Conservation (phyloP, 2,329 filamentous ascomycete species). For the Monosporascus sp. region DNA sequence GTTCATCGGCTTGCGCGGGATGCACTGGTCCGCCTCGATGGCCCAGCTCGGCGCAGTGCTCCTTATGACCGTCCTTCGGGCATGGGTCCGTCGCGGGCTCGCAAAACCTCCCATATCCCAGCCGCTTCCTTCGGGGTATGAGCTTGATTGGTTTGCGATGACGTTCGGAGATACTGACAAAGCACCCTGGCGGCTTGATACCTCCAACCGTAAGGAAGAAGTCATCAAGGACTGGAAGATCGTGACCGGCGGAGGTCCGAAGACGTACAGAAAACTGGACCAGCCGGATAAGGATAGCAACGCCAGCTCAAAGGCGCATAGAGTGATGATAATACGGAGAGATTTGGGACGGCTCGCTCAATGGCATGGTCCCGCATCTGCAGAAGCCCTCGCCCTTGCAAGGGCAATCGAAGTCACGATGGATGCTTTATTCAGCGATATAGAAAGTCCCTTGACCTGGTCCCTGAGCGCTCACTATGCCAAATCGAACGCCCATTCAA, state of each 20-base stretch:
- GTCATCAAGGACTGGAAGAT: not conserved
- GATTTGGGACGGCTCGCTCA: conserved; percentile 14
- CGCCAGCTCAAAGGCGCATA: conserved; percentile 3
- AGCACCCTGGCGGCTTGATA: conserved; percentile 3
- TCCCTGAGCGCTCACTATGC: not conserved
- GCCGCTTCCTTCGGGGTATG: conserved; percentile 8
- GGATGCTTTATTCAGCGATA: conserved; percentile 9
- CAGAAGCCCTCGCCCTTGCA: conserved; percentile 6
- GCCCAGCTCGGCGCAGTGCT: conserved; percentile 18
- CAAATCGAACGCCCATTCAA: not conserved
- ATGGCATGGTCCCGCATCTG: conserved; percentile 15
- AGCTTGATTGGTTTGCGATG: conserved; percentile 24
- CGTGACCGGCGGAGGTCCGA: not conserved
- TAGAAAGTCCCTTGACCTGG: not conserved
- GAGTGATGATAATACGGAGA: conserved; percentile 10
- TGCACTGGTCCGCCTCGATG: conserved; percentile 23
- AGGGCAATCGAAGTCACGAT: conserved; percentile 16
- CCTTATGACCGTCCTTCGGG: conserved; percentile 20
- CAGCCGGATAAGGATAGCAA: not conserved
- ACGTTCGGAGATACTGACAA: conserved; percentile 4
- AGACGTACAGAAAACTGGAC: not conserved
- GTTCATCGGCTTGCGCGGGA: conserved; percentile 21
- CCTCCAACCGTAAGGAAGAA: not conserved
- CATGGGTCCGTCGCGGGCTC: conserved; percentile 18
- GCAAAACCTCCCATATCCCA: conserved; percentile 4